Conservation (phyloP, 225 moss, liverwort and hornwort species). For the Rhytidiadelphus loreus region DNA sequence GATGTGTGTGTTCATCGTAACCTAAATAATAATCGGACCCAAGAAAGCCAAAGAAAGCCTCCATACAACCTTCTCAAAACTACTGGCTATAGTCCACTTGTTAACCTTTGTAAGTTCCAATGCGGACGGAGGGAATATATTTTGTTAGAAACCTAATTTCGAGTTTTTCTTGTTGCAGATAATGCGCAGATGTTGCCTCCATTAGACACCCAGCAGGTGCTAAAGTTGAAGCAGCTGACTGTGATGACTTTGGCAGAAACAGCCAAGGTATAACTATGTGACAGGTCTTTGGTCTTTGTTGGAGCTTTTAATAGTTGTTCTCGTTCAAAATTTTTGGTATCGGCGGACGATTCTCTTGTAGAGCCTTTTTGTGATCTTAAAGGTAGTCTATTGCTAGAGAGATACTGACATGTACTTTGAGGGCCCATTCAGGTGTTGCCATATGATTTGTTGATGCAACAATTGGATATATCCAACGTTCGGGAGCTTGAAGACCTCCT, state of each 20-base stretch:
- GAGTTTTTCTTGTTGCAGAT: slow-evolving; percentile 24
- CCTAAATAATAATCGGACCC: neutral
- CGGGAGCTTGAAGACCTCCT: slow-evolving; percentile 87
- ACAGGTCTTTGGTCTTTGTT: neutral
- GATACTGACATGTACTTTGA: neutral
- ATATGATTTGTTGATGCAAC: slow-evolving; percentile 85
- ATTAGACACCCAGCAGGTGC: slow-evolving; percentile 63
- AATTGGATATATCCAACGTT: slow-evolving; percentile 88
- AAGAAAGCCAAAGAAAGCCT: neutral
- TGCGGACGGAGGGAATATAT: neutral
- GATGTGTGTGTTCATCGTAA: neutral
- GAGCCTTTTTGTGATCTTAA: neutral
- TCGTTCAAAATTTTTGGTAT: neutral
- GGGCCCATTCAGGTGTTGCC: slow-evolving; percentile 49
- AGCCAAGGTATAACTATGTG: slow-evolving; percentile 45
- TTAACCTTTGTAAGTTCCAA: too few relatives aligned
- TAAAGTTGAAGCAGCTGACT: slow-evolving; percentile 89
- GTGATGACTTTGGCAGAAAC: slow-evolving; percentile 87
- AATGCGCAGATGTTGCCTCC: slow-evolving; percentile 64
- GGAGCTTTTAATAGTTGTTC: neutral
- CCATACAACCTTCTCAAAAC: neutral
- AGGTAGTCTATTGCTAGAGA: neutral
- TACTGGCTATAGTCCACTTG: too few relatives aligned
- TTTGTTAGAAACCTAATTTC: neutral
- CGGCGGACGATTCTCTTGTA: neutral